Conservation (phyloP, 345 rosid genomes). For the Populus euphratica region DNA sequence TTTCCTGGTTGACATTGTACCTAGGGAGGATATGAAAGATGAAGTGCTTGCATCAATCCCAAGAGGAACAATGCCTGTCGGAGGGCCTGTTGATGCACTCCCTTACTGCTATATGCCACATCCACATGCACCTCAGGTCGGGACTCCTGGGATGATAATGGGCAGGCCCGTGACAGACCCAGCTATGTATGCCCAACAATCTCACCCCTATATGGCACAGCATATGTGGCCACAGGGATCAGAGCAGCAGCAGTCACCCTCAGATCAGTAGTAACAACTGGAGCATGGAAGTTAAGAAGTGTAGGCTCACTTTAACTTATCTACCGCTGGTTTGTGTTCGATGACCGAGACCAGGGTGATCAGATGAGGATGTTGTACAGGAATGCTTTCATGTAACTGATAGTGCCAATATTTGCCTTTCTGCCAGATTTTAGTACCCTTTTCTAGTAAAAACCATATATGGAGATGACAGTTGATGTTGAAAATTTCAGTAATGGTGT, state of each 20-base stretch:
- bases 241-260: conserved; percentile 73
- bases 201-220: conserved; percentile 65
- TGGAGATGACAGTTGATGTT: background rate
- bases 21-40: conserved; percentile 85
- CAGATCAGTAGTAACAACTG: conserved; percentile 40
- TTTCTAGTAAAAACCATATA: background rate
- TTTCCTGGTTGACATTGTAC: conserved; percentile 88
- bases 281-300: conserved; percentile 12
- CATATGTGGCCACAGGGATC: conserved; percentile 72
- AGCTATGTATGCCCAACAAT: conserved; percentile 49
- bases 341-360: background rate
- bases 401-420: background rate
- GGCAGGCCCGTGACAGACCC: conserved; percentile 78
- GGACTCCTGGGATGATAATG: conserved; percentile 77
- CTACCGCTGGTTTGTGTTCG: background rate
- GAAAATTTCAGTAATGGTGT: background rate
- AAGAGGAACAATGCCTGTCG: conserved; percentile 50
- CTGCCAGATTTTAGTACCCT: background rate
- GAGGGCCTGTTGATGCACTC: conserved; percentile 61
- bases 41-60: conserved; percentile 70
- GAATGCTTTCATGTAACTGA: background rate
- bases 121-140: conserved; percentile 57
- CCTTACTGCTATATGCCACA: conserved; percentile 74
- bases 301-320: conserved; percentile 16
- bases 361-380: background rate